These are phyloP conservation scores for Claviceps sp. DNA, from an alignment of 2,329 filamentous ascomycete species.

Conservation along the genomic window DNA sequence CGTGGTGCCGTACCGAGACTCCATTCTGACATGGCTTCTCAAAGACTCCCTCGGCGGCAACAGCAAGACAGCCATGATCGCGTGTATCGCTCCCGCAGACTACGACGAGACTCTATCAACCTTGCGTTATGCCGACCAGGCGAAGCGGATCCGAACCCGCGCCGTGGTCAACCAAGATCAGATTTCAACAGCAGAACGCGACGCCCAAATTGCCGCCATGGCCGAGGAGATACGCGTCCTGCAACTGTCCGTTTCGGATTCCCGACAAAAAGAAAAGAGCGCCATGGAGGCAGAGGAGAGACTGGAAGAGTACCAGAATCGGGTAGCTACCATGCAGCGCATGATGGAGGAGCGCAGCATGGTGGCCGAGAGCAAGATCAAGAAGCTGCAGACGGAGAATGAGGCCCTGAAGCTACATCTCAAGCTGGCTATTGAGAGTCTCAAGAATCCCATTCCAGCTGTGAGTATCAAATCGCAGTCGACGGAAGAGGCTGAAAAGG, in stretches of 20 bases:
- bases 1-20: conserved; percentile 86
- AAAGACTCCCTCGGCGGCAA: conserved; percentile 95
- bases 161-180: conserved; percentile 94
- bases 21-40: conserved; percentile 68
- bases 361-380: conserved; percentile 87
- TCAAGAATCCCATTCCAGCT: conserved; percentile 80
- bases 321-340: conserved; percentile 80
- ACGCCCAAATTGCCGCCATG: conserved; percentile 90
- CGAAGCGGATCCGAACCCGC: conserved; percentile 89
- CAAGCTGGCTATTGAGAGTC: conserved; percentile 68
- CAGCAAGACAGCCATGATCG: conserved; percentile 98
- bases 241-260: conserved; percentile 61
- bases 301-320: conserved; percentile 86
- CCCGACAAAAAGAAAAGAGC: conserved; percentile 57
- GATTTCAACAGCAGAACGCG: conserved; percentile 80
- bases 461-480: conserved; percentile 25
- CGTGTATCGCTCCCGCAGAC: conserved; percentile 87
- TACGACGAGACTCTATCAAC: conserved; percentile 97
- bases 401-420: conserved; percentile 80
- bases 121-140: conserved; percentile 91
- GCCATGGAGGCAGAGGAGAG: conserved; percentile 66
- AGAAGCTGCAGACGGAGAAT: conserved; percentile 77
- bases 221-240: conserved; percentile 81
- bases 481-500: conserved; percentile 13
- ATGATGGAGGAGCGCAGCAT: conserved; percentile 91